Evolutionary conservation across 2,329 filamentous ascomycete genomes (phyloP).

Genomic region (Exophiala sp.): DNA sequence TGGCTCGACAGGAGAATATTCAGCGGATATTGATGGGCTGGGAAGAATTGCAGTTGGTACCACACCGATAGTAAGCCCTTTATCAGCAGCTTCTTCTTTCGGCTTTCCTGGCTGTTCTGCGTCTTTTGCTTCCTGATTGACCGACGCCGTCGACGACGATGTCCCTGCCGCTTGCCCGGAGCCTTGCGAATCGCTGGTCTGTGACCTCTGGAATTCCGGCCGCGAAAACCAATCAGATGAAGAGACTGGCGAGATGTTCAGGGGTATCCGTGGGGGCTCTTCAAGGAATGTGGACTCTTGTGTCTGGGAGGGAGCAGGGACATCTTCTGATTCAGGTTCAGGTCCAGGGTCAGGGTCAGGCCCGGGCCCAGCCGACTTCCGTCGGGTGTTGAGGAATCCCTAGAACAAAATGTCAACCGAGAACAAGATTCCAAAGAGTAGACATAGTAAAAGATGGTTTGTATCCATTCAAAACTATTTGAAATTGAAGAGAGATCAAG

Average conservation of each 20-base stretch:
- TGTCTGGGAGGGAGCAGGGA: slow-evolving; percentile 8
- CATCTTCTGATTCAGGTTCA: slow-evolving; percentile 17
- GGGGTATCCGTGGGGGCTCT: slow-evolving; percentile 19
- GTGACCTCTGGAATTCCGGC: slow-evolving; percentile 9
- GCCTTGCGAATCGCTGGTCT: slow-evolving; percentile 2
- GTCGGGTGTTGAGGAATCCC: slow-evolving; percentile 17
- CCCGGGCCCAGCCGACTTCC: slow-evolving; percentile 17
- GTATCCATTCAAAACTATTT: slow-evolving; percentile 24
- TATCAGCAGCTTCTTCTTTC: not conserved
- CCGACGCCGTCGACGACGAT: slow-evolving; percentile 2
- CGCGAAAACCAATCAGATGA: slow-evolving; percentile 23
- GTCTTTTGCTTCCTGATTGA: not conserved
- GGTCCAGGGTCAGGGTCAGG: no score
- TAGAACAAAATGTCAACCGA: slow-evolving; percentile 25
- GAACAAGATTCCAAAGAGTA: slow-evolving; percentile 2
- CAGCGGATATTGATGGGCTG: slow-evolving; percentile 22
- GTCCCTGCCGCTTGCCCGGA: slow-evolving; percentile 1
- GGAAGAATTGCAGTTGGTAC: slow-evolving; percentile 2
- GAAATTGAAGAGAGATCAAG: slow-evolving; percentile 11
- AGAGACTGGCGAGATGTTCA: slow-evolving; percentile 17
- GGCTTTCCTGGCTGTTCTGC: not conserved
- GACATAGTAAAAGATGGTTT: slow-evolving; percentile 10
- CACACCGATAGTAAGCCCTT: not conserved
- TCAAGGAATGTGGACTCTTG: slow-evolving; percentile 18
- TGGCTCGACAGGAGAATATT: slow-evolving; percentile 14